Conservation (phyloP, 2,329 filamentous ascomycete genomes). For the Exophiala xenobiotica region DNA sequence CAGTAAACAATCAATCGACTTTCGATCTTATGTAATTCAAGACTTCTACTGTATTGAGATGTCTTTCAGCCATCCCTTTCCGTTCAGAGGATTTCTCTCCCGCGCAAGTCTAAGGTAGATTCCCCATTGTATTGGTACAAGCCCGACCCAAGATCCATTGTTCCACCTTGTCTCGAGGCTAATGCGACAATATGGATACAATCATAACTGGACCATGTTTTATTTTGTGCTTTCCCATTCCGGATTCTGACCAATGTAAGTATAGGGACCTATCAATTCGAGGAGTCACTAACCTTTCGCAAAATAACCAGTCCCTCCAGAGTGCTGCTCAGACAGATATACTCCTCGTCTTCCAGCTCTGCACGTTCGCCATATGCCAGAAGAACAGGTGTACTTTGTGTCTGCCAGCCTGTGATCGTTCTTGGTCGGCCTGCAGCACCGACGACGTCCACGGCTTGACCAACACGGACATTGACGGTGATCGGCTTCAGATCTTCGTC, state of each 20-base stretch:
- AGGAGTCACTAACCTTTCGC: conserved; percentile 73
- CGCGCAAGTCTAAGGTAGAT: conserved; percentile 4
- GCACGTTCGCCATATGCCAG: conserved; percentile 93
- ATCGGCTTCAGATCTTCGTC: conserved; percentile 93
- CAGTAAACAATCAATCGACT: too few species aligned
- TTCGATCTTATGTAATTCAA: too few species aligned
- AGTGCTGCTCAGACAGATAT: conserved; percentile 85
- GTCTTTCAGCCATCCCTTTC: neutral
- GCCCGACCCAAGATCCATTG: conserved; percentile 1
- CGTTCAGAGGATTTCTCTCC: neutral
- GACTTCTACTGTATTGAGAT: conserved; percentile 1
- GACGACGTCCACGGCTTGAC: conserved; percentile 96
- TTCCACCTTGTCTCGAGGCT: neutral
- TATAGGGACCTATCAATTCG: neutral
- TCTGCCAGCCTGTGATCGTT: conserved; percentile 99
- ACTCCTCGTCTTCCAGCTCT: conserved; percentile 96
- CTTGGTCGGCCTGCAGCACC: conserved; percentile 95
- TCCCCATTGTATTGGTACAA: conserved; percentile 12
- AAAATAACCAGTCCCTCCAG: conserved; percentile 94
- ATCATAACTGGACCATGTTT: too few species aligned
- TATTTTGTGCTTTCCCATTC: conserved; percentile 46
- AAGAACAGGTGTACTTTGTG: conserved; percentile 96
- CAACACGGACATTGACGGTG: conserved; percentile 93
- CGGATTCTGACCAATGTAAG: conserved; percentile 43
- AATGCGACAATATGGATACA: too few species aligned